phyloP scores from a whole-genome alignment of 2,329 filamentous ascomycete genomes.

The Aureobasidium mangrovei region DNA sequence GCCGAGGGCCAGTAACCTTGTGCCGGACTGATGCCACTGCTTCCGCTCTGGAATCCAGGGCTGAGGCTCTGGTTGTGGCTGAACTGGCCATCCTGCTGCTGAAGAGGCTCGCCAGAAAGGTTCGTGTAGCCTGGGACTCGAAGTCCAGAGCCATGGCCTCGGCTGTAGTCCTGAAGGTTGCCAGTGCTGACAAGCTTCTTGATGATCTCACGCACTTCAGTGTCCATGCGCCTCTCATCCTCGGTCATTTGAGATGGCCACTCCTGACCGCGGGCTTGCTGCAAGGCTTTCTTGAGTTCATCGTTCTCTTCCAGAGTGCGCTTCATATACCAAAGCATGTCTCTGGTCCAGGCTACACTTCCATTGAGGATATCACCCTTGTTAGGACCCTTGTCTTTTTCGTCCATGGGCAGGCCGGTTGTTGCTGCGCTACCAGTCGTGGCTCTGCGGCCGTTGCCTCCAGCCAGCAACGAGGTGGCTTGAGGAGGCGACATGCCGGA shows the following conservation, averaged over 20 bases:
- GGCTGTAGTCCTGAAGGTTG: slow-evolving; percentile 52
- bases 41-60: slow-evolving; percentile 51
- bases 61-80: slow-evolving; percentile 34
- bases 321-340: slow-evolving; percentile 95
- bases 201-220: slow-evolving; percentile 80
- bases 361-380: slow-evolving; percentile 98
- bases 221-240: slow-evolving; percentile 92
- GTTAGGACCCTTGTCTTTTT: slow-evolving; percentile 97
- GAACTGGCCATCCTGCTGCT: slow-evolving; percentile 36
- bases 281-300: slow-evolving; percentile 63
- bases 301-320: slow-evolving; percentile 84
- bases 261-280: slow-evolving; percentile 55
- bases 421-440: slow-evolving; percentile 66
- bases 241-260: slow-evolving; percentile 80
- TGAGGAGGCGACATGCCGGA: slow-evolving; percentile 60
- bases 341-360: slow-evolving; percentile 91
- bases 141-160: slow-evolving; percentile 72
- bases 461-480: slow-evolving; percentile 80
- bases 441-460: slow-evolving; percentile 72
- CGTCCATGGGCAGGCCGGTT: slow-evolving; percentile 83
- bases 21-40: slow-evolving; percentile 47
- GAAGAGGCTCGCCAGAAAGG: slow-evolving; percentile 69
- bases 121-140: slow-evolving; percentile 92
- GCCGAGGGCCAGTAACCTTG: slow-evolving; percentile 43
- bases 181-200: slow-evolving; percentile 59